Percentiles rank a stretch among this genome's conserved stretches.
These are phyloP conservation scores for Coemansia sp. DNA, from an alignment of 192 early-diverging fungal species.

Conservation along the genomic window DNA sequence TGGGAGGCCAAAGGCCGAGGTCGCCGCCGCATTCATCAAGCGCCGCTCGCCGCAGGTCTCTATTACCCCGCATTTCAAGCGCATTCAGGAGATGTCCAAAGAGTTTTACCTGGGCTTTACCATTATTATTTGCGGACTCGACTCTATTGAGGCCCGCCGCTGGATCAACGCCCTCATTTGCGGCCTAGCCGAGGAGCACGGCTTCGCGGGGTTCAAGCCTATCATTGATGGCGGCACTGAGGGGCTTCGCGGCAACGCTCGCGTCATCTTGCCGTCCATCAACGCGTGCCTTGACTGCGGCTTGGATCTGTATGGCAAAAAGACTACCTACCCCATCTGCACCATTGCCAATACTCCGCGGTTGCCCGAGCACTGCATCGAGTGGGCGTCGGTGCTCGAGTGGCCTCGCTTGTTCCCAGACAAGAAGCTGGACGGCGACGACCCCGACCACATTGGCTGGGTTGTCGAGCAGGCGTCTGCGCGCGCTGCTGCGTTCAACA, in stretches of 20 bases:
- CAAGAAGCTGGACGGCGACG: slow-evolving; percentile 75
- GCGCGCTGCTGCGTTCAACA: slow-evolving; percentile 79
- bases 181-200: slow-evolving; percentile 69
- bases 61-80: slow-evolving; percentile 77
- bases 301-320: slow-evolving; percentile 86
- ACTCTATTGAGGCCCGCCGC: slow-evolving; percentile 90
- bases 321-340: slow-evolving; percentile 89
- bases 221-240: slow-evolving; percentile 96
- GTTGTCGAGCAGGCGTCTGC: slow-evolving; percentile 61
- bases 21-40: slow-evolving; percentile 74
- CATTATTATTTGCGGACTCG: slow-evolving; percentile 89
- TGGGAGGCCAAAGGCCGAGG: slow-evolving; percentile 73
- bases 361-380: slow-evolving; percentile 97
- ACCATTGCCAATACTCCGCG: slow-evolving; percentile 98
- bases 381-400: slow-evolving; percentile 91
- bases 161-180: slow-evolving; percentile 96
- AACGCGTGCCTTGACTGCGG: slow-evolving; percentile 96
- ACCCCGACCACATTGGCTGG: slow-evolving; percentile 76
- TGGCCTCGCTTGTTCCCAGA: slow-evolving; percentile 83
- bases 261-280: slow-evolving; percentile 82
- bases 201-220: slow-evolving; percentile 74
- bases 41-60: slow-evolving; percentile 63
- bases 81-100: slow-evolving; percentile 95
- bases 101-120: slow-evolving; percentile 89
- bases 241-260: slow-evolving; percentile 92